These are phyloP conservation scores for Phytopythium mirpurense DNA, from an alignment of 352 stramenopile genomes.

Conservation along the genomic window DNA sequence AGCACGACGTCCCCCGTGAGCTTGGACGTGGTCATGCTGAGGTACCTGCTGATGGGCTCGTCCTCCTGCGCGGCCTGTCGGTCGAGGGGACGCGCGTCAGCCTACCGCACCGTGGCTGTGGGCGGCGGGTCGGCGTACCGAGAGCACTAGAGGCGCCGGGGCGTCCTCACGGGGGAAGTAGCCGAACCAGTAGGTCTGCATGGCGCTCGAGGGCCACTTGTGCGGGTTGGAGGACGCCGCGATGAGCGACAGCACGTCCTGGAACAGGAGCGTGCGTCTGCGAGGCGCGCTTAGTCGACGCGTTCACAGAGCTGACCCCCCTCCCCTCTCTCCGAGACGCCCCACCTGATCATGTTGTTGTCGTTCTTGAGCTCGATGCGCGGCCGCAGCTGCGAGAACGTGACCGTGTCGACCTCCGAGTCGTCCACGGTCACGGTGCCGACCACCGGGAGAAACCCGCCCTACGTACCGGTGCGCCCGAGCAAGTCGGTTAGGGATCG, in stretches of 20 bases:
- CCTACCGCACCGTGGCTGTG: not conserved
- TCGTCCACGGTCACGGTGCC: constrained; percentile 63
- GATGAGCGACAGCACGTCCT: constrained; percentile 69
- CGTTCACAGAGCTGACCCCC: no score
- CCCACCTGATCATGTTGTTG: constrained; percentile 54
- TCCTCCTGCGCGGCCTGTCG: constrained; percentile 38
- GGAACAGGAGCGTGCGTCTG: constrained; percentile 64
- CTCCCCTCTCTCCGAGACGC: not conserved
- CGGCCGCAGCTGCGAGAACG: constrained; percentile 54
- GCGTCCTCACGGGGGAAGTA: constrained; percentile 46
- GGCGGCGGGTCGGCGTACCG: not conserved
- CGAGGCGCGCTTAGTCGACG: not conserved
- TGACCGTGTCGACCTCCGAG: constrained; percentile 41
- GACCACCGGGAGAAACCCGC: constrained; percentile 52
- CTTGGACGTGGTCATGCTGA: constrained; percentile 69
- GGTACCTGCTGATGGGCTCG: constrained; percentile 38
- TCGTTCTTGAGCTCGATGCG: constrained; percentile 64
- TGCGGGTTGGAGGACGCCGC: constrained; percentile 54
- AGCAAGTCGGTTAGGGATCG: no score
- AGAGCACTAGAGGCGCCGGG: constrained; percentile 33
- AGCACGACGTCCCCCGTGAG: constrained; percentile 65
- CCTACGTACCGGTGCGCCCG: constrained; percentile 15
- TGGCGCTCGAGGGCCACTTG: constrained; percentile 45
- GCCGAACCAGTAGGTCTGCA: constrained; percentile 79
- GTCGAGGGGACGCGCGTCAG: not conserved